Evolutionary conservation across 805 yeast genomes (phyloP).

Genomic region (Millerozyma miso): DNA sequence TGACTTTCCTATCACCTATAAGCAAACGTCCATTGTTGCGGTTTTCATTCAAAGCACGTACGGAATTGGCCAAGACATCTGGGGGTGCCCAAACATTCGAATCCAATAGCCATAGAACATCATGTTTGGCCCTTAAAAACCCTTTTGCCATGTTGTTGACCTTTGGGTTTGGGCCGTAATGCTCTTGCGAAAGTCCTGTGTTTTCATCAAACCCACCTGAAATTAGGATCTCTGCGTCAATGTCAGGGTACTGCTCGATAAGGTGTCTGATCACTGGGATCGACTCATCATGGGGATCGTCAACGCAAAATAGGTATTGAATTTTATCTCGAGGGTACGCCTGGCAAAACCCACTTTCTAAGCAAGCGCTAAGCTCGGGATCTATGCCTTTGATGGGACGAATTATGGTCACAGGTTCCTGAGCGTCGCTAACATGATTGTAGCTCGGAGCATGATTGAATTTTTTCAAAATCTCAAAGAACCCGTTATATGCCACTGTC

Average conservation of each 20-base stretch:
- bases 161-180: conserved; percentile 84
- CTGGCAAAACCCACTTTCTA: conserved; percentile 65
- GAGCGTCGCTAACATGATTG: conserved; percentile 4
- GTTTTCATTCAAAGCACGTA: conserved; percentile 45
- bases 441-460: conserved; percentile 17
- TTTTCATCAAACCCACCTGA: conserved; percentile 14
- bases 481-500: conserved; percentile 35
- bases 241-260: conserved; percentile 48
- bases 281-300: conserved; percentile 58
- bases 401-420: conserved; percentile 61
- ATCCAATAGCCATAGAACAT: conserved; percentile 81
- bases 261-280: conserved; percentile 51
- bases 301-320: conserved; percentile 77
- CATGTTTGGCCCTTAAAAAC: conserved; percentile 60
- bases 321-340: conserved; percentile 55
- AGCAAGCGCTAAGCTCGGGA: conserved; percentile 64
- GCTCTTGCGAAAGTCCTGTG: conserved; percentile 26
- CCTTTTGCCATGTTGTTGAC: conserved; percentile 86
- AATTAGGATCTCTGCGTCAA: conserved; percentile 56
- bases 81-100: conserved; percentile 78
- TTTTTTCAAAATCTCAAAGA: conserved; percentile 31
- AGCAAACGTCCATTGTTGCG: conserved; percentile 46
- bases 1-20: conserved; percentile 40
- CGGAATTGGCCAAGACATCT: conserved; percentile 62
- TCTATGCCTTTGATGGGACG: conserved; percentile 85